phyloP scores from a whole-genome alignment of 345 rosid species.

The Triadica sebifera region DNA sequence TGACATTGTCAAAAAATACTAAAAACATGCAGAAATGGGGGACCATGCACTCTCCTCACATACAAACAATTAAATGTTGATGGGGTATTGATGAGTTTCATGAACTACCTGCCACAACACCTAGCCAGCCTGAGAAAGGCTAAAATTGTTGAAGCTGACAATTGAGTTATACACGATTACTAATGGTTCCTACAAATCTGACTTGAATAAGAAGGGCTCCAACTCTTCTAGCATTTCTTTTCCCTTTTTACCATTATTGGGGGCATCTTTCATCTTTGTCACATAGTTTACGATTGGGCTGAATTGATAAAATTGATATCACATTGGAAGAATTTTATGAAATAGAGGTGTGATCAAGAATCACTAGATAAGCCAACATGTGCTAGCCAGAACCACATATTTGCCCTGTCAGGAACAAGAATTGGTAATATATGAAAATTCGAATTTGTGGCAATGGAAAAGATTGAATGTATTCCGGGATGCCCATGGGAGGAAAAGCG shows the following conservation, averaged over 20 bases:
- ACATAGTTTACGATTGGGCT: neutral
- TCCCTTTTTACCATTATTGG: neutral
- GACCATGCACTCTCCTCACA: neutral
- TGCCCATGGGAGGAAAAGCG: neutral
- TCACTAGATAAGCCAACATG: neutral
- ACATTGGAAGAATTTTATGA: neutral
- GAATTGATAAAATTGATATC: neutral
- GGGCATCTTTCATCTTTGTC: slow-evolving; percentile 1
- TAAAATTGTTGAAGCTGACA: neutral
- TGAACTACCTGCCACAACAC: neutral
- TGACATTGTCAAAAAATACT: neutral
- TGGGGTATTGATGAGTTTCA: neutral
- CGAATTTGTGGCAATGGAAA: neutral
- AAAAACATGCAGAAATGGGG: neutral
- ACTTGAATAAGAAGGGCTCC: too few species aligned
- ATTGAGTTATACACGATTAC: neutral
- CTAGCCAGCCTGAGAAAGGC: neutral
- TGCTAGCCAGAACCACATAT: neutral
- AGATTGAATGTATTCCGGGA: neutral
- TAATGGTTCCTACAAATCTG: neutral
- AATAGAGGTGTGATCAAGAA: neutral
- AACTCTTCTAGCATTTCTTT: too few species aligned
- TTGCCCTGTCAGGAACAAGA: neutral
- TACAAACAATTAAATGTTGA: neutral
- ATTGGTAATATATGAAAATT: neutral